Percentiles rank a stretch among this genome's conserved stretches.
Conservation (phyloP, 306 rosid genomes). For the Malus asiatica region DNA sequence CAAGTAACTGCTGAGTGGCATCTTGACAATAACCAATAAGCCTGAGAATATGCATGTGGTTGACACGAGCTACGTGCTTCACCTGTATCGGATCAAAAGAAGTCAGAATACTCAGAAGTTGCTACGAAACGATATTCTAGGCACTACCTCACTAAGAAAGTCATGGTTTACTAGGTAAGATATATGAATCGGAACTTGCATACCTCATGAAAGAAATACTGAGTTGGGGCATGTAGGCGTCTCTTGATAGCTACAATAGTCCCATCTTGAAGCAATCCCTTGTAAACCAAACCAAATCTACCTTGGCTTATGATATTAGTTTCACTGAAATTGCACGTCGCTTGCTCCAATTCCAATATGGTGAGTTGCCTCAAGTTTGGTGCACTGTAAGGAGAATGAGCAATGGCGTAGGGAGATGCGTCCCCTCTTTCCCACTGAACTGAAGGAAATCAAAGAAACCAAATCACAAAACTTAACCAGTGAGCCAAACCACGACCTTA, state of each 20-base stretch:
- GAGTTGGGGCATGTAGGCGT: constrained; percentile 33
- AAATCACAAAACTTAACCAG: not conserved
- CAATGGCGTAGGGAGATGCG: constrained; percentile 23
- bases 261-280: constrained; percentile 78
- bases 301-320: constrained; percentile 55
- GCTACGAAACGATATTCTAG: not conserved
- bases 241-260: constrained; percentile 65
- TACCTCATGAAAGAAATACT: constrained; percentile 44
- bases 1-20: constrained; percentile 53
- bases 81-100: constrained; percentile 32
- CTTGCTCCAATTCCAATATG: constrained; percentile 49
- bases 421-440: constrained; percentile 50
- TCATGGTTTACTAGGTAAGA: not conserved
- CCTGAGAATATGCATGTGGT: constrained; percentile 47
- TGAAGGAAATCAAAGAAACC: constrained; percentile 9
- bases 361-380: constrained; percentile 37
- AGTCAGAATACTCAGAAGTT: not conserved
- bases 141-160: not conserved
- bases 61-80: constrained; percentile 42
- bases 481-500: not conserved
- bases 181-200: not conserved
- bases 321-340: constrained; percentile 47
- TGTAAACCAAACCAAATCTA: constrained; percentile 57
- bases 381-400: constrained; percentile 27
- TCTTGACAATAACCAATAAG: constrained; percentile 59